Evolutionary conservation across 2,329 filamentous ascomycete species (phyloP).

Genomic region (Aureobasidium lini): DNA sequence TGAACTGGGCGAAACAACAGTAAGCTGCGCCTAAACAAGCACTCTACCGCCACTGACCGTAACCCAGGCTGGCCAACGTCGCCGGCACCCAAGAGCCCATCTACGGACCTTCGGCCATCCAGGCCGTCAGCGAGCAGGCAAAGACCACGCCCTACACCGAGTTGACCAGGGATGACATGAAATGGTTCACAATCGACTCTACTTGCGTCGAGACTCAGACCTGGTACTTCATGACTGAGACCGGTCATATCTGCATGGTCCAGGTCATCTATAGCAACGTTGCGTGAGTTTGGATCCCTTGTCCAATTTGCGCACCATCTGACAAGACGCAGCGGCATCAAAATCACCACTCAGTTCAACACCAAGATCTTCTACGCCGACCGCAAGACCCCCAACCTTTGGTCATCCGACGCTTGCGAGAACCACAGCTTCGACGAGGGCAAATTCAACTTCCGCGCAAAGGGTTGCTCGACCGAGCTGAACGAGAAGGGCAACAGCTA

Average conservation of each 20-base stretch:
- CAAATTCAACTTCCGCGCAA: constrained; percentile 75
- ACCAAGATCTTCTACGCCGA: constrained; percentile 77
- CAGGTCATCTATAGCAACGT: constrained; percentile 99
- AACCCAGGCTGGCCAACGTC: constrained; percentile 55
- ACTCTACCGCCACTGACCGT: constrained; percentile 13
- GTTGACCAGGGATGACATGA: constrained; percentile 66
- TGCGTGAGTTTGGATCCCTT: constrained; percentile 52
- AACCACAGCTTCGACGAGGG: constrained; percentile 81
- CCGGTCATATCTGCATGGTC: constrained; percentile 66
- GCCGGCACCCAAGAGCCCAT: constrained; percentile 94
- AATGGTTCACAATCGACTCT: constrained; percentile 72
- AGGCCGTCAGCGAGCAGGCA: constrained; percentile 74
- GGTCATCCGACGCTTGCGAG: constrained; percentile 71
- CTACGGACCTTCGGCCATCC: constrained; percentile 84
- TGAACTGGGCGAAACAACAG: constrained; percentile 93
- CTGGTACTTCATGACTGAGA: constrained; percentile 82
- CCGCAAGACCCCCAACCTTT: constrained; percentile 65
- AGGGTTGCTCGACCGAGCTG: constrained; percentile 76
- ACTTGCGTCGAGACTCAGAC: constrained; percentile 92
- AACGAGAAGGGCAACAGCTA: constrained; percentile 77
- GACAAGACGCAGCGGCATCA: constrained; percentile 60
- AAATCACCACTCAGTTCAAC: constrained; percentile 89
- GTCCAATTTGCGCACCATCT: constrained; percentile 18
- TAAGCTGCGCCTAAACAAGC: constrained; percentile 41
- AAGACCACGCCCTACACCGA: constrained; percentile 74